Evolutionary conservation across 805 yeast genomes (phyloP), one percentile per base, ranked within the genome.

Genomic region (Saccharomycopsis lassenensis): DNA sequence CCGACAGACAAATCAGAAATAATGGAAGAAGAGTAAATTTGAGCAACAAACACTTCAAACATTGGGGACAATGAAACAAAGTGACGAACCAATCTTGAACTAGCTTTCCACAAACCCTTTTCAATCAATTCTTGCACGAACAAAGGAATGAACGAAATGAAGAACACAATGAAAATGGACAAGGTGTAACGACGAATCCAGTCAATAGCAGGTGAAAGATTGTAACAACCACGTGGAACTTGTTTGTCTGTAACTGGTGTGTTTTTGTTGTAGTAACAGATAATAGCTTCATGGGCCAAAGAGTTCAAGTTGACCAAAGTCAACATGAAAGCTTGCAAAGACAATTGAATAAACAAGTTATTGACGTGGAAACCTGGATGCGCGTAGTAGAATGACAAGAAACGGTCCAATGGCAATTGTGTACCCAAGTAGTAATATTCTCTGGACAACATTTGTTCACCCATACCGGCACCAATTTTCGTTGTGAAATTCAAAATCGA

Each of bases 391-490:
- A 89, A 89, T 0, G 96, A 84, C 35, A 89, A 58, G 59, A 89
- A 87, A 33, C 95, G 60, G 54, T 89, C 96, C 29, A 87, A 65
- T 2, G 95, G 94, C 37, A 89, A 62, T 48, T 77, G 84, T 2
- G 95, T 84, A 1, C 97, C 96, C 42, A 89, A 57, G 56, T 83
- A 85, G 55, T 78, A 89, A 57, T 87, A 85, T 51, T 89, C 97
- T 50, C 97, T 69, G 4, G 95, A 84, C 23, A 89, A 59, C 56
- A 87, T 70, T 56, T 89, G 97, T 54, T 89, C 97, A 6, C 97
- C 97, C 97, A 89, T 89, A 34, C 97, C 97, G 29, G 95, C 91
- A 2, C 97, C 97, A 53, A 89, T 87, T 59, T 89, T 89, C 2
- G 95, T 80, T 0, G 95, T 89, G 62, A 89, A 89, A 52, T 87